Base-by-base conservation (phyloP, 306 rosid species). In the Lathyrus aphaca region DNA sequence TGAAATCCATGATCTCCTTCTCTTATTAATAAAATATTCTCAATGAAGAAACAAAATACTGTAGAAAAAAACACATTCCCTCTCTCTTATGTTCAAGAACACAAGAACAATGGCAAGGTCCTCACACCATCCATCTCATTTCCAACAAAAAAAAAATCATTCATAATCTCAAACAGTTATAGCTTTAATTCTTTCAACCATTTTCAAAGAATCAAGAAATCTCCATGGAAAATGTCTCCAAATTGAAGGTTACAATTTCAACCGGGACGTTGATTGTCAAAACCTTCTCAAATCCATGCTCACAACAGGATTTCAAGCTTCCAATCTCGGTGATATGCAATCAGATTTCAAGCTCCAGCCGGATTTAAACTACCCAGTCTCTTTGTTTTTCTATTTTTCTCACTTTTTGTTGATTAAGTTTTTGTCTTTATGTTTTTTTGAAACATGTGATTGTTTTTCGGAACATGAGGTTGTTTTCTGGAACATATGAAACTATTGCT, bases 221-320 rank as follows among this genome's bases (percentile, higher is more conserved):
- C 80, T 91, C 0, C 81, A 82, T 6, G 97, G 99, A 66, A 77
- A 80, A 18, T 74, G 81, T 76, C 17, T 48, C 14, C 66, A 77
- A 69, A 87, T 94, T 6, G 80, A 86, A 57, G 99, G 99, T 50
- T 94, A 94, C 12, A 89, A 94, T 68, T 94, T 94, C 82, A 88
- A 94, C 77, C 80, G 68, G 2, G 96, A 96, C 9, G 67, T 91
- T 2, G 61, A 88, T 65, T 91, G 87, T 67, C 61, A 81, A n/a
- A 80, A 80, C 48, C 91, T 94, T 57, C 77, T 94, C 51, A 60
- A 45, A 8, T 87, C 97, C 54, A 56, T 94, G 83, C 5, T 83
- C 67, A 72, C 86, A 49, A 88, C 97, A 58, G 97, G 97, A 0
- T 94, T 94, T 69, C 97, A 94, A 59, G 99, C 99, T 74, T 90